Evolutionary conservation across 2,329 filamentous ascomycete genomes (phyloP), one percentile per base, ranked within the genome.

Genomic region (Aspergillus glaucus): DNA sequence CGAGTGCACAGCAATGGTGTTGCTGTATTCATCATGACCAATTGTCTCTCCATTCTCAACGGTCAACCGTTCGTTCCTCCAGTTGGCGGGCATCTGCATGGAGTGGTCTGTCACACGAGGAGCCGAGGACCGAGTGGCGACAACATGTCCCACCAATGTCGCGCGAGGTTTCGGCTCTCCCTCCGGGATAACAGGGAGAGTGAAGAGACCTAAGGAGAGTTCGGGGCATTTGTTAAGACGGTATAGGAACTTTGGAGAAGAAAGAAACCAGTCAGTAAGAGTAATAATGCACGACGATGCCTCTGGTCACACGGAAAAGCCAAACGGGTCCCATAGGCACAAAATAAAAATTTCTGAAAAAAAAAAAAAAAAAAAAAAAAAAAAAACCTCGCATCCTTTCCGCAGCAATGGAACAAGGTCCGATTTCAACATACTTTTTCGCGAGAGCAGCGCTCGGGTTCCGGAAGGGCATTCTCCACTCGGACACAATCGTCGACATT

Each of bases 1-100:
- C 0, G 87, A 92, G 69, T 96, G 91, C 44, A 95, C 72, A 48
- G 83, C 88, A 48, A 95, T 78, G 0, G 88, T 94, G 40, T 82
- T 72, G 36, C 89, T 89, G 14, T 75, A 73, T 50, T 88, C 81
- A 58, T 86, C 80, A 67, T 95, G 88, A 28, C 88, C 88, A 8
- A 82, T 62, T 1, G 67, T 63, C 32, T 77, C 50, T 30, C 57
- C 73, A 43, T 69, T 64, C 46, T 73, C 68, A 46, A 67, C 54
- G 9, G 63, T 64, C 50, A 63, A 62, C 49, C 69, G 70, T 44
- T 67, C 62, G 7, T 75, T 73, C 51, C 76, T 73, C 84, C 86
- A 92, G 62, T 86, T 78, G 36, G 73, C 66, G 1, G 89, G 88
- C 39, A 85, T 76, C 19, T 76, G 79, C 88, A 95, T 95, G 55